phyloP scores from a whole-genome alignment of 2,329 filamentous ascomycete species.

The Boeremia lycopersici region DNA sequence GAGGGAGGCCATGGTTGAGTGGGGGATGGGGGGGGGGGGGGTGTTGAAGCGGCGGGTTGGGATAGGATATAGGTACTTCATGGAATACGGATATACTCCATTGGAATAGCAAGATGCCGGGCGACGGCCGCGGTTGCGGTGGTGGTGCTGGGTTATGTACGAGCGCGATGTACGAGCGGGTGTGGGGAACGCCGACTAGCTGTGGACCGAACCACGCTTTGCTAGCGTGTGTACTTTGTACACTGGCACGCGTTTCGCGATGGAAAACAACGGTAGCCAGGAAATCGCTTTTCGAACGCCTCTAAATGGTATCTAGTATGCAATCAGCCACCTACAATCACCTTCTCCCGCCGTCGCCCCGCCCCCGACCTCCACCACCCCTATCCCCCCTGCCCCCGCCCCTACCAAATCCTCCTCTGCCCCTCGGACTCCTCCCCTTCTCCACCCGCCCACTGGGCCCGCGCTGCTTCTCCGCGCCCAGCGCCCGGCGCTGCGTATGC shows the following conservation, averaged over 20 bases:
- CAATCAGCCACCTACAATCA: not conserved
- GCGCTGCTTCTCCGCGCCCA: constrained; percentile 46
- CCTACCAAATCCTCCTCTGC: constrained; percentile 16
- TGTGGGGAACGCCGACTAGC: too few species aligned
- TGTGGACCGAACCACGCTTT: too few species aligned
- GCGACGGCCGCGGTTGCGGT: too few species aligned
- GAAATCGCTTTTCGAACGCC: constrained; percentile 12
- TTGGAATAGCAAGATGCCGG: too few species aligned
- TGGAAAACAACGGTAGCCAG: too few species aligned
- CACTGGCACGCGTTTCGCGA: too few species aligned
- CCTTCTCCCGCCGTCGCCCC: not conserved
- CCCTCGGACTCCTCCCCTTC: constrained; percentile 25
- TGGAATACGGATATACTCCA: too few species aligned
- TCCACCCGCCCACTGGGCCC: constrained; percentile 27
- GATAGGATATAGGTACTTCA: too few species aligned
- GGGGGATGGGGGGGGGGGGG: not conserved
- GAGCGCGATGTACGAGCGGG: too few species aligned
- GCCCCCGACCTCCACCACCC: not conserved
- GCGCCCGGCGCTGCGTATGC: constrained; percentile 41
- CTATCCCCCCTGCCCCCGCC: constrained; percentile 16
- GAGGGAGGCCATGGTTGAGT: constrained; percentile 6
- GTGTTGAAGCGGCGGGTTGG: too few species aligned
- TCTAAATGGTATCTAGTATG: constrained; percentile 19
- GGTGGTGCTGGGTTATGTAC: too few species aligned
- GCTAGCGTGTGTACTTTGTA: too few species aligned